Base-by-base conservation (phyloP, 805 yeast genomes). In the Maudiozyma bulderi region DNA sequence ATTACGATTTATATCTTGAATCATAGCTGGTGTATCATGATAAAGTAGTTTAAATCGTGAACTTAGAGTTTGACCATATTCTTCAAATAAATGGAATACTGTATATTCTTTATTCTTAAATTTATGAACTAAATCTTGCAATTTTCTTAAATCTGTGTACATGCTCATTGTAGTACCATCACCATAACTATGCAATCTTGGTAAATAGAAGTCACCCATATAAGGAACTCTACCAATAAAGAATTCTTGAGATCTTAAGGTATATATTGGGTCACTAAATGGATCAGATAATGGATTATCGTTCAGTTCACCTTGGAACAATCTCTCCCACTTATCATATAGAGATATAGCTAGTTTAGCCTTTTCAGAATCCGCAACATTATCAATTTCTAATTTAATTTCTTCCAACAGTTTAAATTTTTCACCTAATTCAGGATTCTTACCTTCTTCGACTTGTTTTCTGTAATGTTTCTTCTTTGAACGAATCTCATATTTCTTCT, bases 191-290 rank as follows among this genome's bases (percentile, higher is more conserved):
- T 55, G 59, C 26, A 58, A 46, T 26, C 64, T 52, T 40, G 64
- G 64, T 15, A 60, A 26, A 47, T 60, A 60, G 31, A 60, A 60
- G 49, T 60, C 63, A 45, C 64, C 64, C 41, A 60, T 54, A 41
- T 56, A 54, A 3, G 62, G 62, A 9, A 60, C 49, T 51, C 63
- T 54, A 10, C 60, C 58, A 28, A 60, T 50, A 37, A 60, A 59
- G 43, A 57, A 60, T 42, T 60, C 64, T 20, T 55, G 52, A 8
- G 51, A 52, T 41, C 64, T 53, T 44, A 60, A 46, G 40, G 56
- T 56, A 48, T 55, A 60, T n/a, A 56, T 39, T 40, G 55, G 57
- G 46, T 59, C 58, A 3, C 48, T 53, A 52, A 48, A 60, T 11
- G 64, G 62, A 37, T 57, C 50, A 3, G 50, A 48, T 41, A 59